Percentiles rank a stretch among this genome's conserved stretches.
phyloP scores from a whole-genome alignment of 441 rosid genomes.

The Populus tomentosa region DNA sequence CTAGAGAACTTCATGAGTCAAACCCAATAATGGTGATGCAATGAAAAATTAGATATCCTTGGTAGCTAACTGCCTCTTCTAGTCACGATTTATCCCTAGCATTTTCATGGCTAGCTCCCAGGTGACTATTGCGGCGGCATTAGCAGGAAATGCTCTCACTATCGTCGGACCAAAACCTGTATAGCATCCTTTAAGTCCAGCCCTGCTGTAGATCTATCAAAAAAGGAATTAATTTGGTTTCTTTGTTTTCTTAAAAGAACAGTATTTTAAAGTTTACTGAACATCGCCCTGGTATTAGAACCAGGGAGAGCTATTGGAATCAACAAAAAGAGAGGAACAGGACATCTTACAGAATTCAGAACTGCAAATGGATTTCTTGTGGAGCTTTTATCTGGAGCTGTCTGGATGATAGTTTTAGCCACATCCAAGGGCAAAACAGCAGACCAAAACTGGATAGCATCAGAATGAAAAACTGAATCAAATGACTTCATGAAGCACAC shows the following conservation, averaged over 20 bases:
- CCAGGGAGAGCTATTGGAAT: neutral
- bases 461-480: conserved; percentile 2
- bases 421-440: conserved; percentile 81
- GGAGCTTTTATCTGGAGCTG: conserved; percentile 50
- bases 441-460: conserved; percentile 59
- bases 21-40: neutral
- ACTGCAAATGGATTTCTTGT: conserved; percentile 65
- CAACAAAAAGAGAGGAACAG: neutral
- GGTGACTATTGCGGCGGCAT: conserved; percentile 90
- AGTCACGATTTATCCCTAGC: conserved; percentile 55
- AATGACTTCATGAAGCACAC: neutral
- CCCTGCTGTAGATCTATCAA: conserved; percentile 60
- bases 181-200: conserved; percentile 79
- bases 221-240: conserved; percentile 8
- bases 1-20: neutral
- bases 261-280: neutral
- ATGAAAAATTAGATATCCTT: neutral
- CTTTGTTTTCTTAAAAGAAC: neutral
- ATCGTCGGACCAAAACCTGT: conserved; percentile 82
- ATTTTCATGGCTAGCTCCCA: conserved; percentile 87
- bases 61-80: conserved; percentile 4
- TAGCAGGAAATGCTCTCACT: conserved; percentile 87
- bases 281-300: neutral
- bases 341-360: conserved; percentile 49
- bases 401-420: conserved; percentile 87